Percentiles rank a stretch among this genome's conserved stretches.
Conservation (phyloP, 75 land plant species). For the Pinus taeda region DNA sequence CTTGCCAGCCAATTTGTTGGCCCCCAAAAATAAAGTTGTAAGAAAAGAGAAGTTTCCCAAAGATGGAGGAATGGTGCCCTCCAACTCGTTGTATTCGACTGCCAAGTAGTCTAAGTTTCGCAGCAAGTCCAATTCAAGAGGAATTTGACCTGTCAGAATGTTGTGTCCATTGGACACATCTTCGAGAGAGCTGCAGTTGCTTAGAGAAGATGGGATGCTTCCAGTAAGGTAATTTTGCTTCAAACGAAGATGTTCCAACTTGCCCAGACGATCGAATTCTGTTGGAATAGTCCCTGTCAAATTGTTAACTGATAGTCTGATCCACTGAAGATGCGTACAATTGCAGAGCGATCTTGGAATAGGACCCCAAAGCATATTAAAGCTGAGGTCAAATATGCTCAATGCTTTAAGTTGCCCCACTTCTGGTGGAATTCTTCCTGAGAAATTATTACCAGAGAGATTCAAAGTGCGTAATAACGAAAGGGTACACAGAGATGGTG, state of each 20-base stretch:
- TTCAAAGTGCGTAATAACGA: too few relatives aligned
- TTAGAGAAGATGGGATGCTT: background rate
- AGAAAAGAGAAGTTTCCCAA: background rate
- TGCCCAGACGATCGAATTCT: background rate
- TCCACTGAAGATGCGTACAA: background rate
- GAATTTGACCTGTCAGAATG: conserved; percentile 29
- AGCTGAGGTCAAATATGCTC: conserved; percentile 18
- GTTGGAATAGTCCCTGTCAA: background rate
- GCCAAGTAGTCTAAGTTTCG: conserved; percentile 17
- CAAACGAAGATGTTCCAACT: background rate
- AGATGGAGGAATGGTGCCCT: conserved; percentile 4
- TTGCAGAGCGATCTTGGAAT: background rate
- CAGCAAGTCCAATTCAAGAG: too few relatives aligned
- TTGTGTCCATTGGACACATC: conserved; percentile 45
- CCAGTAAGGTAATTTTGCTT: background rate
- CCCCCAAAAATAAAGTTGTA: background rate
- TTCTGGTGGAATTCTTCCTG: too few relatives aligned
- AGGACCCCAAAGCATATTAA: background rate
- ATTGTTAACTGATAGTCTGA: background rate
- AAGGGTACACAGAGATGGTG: too few relatives aligned
- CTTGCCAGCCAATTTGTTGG: background rate
- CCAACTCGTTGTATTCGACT: too few relatives aligned
- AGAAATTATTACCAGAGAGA: too few relatives aligned
- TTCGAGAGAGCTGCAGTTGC: conserved; percentile 13
- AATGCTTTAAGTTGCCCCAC: too few relatives aligned